phyloP scores from a whole-genome alignment of 2,329 filamentous ascomycete genomes.

The Dactylellina drechsleri region DNA sequence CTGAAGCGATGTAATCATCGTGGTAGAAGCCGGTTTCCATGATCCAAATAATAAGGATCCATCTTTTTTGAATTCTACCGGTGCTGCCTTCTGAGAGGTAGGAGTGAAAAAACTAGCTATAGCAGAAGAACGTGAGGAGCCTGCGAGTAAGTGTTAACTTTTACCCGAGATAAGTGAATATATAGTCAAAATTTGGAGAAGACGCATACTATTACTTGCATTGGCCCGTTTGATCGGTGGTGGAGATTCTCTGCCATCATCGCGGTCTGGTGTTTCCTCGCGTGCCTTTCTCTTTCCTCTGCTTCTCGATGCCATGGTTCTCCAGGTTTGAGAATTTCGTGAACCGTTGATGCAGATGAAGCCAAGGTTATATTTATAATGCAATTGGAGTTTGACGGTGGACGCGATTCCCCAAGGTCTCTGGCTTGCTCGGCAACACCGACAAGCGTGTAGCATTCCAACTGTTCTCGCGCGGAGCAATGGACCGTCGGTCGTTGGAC shows the following conservation, averaged over 20 bases:
- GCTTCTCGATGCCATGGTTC: conserved; percentile 30
- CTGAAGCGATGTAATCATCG: conserved; percentile 5
- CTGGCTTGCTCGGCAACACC: conserved; percentile 7
- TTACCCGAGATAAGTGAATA: neutral
- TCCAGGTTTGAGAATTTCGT: conserved; percentile 16
- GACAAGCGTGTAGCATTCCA: neutral
- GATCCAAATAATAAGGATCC: conserved; percentile 28
- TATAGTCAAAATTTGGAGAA: neutral
- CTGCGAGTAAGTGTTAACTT: neutral
- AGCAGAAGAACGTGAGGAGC: conserved; percentile 3
- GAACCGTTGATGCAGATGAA: neutral
- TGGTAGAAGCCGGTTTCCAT: conserved; percentile 26
- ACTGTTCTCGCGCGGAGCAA: neutral
- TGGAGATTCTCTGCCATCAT: conserved; percentile 33
- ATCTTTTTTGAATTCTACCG: conserved; percentile 27
- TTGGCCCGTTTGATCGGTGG: conserved; percentile 29
- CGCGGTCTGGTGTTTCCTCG: conserved; percentile 42
- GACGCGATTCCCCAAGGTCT: neutral
- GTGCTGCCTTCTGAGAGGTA: conserved; percentile 33
- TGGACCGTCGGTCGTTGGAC: too few relatives aligned
- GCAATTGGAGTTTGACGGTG: neutral
- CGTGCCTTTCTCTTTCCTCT: conserved; percentile 43
- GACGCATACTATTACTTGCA: conserved; percentile 5
- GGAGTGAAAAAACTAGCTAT: conserved; percentile 44
- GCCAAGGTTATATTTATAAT: neutral